Conservation (phyloP, 805 yeast genomes). For the Torulaspora maleeae region DNA sequence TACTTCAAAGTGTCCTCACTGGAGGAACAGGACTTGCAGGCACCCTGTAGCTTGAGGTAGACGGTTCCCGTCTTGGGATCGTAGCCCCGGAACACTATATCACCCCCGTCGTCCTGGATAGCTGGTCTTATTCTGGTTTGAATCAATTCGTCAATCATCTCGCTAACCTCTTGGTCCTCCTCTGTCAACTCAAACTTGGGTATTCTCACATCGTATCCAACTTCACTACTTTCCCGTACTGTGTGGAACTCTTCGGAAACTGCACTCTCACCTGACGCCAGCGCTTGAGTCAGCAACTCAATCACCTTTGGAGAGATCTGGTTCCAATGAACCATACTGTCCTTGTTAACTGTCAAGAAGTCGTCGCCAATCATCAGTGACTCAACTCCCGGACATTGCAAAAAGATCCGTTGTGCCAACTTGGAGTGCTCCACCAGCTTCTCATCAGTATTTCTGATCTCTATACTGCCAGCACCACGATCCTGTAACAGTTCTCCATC, state of each 20-base stretch:
- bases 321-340: constrained; percentile 64
- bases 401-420: constrained; percentile 54
- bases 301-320: constrained; percentile 62
- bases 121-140: constrained; percentile 97
- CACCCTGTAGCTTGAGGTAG: constrained; percentile 85
- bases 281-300: constrained; percentile 29
- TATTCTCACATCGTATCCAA: constrained; percentile 33
- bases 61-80: constrained; percentile 85
- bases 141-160: constrained; percentile 86
- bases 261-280: constrained; percentile 29
- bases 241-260: constrained; percentile 29
- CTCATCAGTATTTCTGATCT: constrained; percentile 33
- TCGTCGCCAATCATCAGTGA: constrained; percentile 71
- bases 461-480: constrained; percentile 32
- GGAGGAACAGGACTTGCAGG: constrained; percentile 89
- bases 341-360: constrained; percentile 68
- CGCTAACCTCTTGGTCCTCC: constrained; percentile 73
- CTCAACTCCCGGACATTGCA: constrained; percentile 48
- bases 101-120: constrained; percentile 98
- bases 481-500: constrained; percentile 35
- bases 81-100: constrained; percentile 81
- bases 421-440: constrained; percentile 47
- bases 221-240: constrained; percentile 36
- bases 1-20: constrained; percentile 88
- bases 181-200: constrained; percentile 42